A percentile compares a stretch with the other conserved stretches of the same genome.
Conservation (phyloP, 352 stramenopile genomes). For the Phytophthora sojae region DNA sequence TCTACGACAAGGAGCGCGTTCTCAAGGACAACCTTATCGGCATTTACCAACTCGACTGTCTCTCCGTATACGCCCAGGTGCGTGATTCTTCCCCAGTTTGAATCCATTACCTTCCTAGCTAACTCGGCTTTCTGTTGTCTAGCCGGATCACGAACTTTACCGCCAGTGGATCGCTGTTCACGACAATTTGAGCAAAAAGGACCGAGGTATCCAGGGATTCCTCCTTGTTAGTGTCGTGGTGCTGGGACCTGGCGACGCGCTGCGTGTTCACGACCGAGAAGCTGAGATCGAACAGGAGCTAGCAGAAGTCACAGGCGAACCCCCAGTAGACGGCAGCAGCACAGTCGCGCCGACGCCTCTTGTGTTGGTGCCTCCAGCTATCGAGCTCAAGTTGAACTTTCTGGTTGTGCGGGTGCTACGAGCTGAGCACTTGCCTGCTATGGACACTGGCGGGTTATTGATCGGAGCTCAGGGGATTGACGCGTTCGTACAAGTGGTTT, state of each 20-base stretch:
- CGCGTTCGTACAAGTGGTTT: slow-evolving; percentile 79
- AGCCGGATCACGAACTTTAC: slow-evolving; percentile 89
- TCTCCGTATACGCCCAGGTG: slow-evolving; percentile 79
- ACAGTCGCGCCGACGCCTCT: slow-evolving; percentile 43
- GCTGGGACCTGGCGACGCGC: slow-evolving; percentile 72
- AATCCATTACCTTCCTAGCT: background rate
- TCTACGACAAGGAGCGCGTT: slow-evolving; percentile 80
- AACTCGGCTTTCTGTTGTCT: background rate
- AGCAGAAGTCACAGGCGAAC: slow-evolving; percentile 21
- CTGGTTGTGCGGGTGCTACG: slow-evolving; percentile 81
- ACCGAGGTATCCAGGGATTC: slow-evolving; percentile 88
- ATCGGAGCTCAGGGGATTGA: slow-evolving; percentile 76
- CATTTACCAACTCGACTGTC: slow-evolving; percentile 82
- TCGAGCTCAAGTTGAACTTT: slow-evolving; percentile 84
- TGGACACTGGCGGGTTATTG: slow-evolving; percentile 59
- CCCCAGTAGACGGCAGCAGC: background rate
- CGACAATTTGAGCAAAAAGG: slow-evolving; percentile 85
- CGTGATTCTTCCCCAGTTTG: slow-evolving; percentile 1
- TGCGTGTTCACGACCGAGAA: slow-evolving; percentile 75
- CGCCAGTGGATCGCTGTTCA: slow-evolving; percentile 92
- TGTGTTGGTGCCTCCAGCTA: slow-evolving; percentile 74
- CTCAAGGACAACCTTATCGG: slow-evolving; percentile 87
- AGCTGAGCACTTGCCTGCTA: slow-evolving; percentile 83
- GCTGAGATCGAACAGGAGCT: slow-evolving; percentile 72
- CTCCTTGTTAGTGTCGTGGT: slow-evolving; percentile 73